Evolutionary conservation across 495 filamentous ascomycete species (phyloP).

Genomic region (Lindgomyces ingoldianus): DNA sequence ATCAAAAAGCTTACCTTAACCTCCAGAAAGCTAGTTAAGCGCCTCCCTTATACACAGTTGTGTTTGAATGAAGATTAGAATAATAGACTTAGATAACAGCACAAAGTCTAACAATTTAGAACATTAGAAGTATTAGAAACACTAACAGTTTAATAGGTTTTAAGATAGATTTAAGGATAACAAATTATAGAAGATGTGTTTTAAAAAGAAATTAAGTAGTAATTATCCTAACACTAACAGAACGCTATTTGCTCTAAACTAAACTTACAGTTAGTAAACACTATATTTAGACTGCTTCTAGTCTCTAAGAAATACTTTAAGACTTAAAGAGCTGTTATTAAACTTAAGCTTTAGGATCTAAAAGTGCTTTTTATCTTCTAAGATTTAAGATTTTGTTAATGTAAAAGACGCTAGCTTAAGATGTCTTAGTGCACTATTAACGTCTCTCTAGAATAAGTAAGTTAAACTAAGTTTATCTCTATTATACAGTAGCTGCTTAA

Average conservation of each 20-base stretch:
- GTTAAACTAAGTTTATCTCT: constrained; percentile 8
- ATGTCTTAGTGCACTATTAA: constrained; percentile 5
- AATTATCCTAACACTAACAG: constrained; percentile 1
- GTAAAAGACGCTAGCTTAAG: constrained; percentile 4
- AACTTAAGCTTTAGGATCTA: constrained; percentile 7
- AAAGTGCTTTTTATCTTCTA: constrained; percentile 8
- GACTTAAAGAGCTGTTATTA: constrained; percentile 4
- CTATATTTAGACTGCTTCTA: constrained; percentile 4
- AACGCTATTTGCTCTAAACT: constrained; percentile 3
- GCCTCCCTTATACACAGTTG: not conserved
- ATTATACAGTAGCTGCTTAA: constrained; percentile 8
- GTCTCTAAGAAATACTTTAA: constrained; percentile 6
- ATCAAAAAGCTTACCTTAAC: not conserved
- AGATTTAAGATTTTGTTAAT: constrained; percentile 7
- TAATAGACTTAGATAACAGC: not conserved
- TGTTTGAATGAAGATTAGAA: not conserved
- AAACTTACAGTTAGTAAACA: constrained; percentile 7
- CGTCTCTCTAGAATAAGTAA: constrained; percentile 8
- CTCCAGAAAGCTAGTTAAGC: not conserved
- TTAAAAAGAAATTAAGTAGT: not conserved
- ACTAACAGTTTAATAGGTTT: not conserved
- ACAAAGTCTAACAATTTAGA: not conserved
- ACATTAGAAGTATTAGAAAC: not conserved
- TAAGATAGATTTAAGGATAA: not conserved
- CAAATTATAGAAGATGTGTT: not conserved